Conservation (phyloP, 208 protist genomes). For the Wallacemonas sp. region DNA sequence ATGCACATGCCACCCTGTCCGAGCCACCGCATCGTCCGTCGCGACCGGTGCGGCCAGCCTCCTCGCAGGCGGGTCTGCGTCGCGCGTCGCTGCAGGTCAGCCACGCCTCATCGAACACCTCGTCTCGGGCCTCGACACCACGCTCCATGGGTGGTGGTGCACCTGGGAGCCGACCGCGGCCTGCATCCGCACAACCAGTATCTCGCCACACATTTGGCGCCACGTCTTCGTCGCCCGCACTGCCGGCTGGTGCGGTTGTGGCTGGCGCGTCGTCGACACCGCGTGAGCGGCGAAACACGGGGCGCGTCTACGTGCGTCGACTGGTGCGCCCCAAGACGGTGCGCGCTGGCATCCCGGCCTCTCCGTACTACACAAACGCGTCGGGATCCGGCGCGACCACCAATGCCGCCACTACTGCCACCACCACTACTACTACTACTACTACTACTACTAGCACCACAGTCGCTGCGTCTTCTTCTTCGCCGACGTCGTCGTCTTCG, state of each 20-base stretch:
- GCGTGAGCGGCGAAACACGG: neutral
- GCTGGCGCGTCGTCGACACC: neutral
- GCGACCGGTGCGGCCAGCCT: neutral
- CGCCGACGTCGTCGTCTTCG: neutral
- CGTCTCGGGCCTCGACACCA: neutral
- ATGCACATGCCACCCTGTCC: neutral
- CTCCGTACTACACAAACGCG: neutral
- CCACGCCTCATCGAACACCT: neutral
- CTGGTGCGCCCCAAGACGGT: neutral
- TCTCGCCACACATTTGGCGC: neutral
- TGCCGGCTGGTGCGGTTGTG: neutral
- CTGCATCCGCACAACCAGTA: neutral
- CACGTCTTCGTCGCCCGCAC: neutral
- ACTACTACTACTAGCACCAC: neutral
- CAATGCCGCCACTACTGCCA: neutral
- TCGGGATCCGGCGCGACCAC: neutral
- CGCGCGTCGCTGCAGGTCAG: neutral
- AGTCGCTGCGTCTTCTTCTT: neutral
- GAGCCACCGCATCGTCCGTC: neutral
- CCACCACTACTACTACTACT: neutral
- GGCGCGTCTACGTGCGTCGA: constrained; percentile 7
- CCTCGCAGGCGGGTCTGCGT: neutral
- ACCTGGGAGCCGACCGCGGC: neutral
- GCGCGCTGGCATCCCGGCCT: neutral
- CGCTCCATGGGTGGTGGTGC: neutral